Percentiles rank a stretch among this genome's conserved stretches.
Conservation (phyloP, 148 eudicot species). For the Rhododendron vialii region DNA sequence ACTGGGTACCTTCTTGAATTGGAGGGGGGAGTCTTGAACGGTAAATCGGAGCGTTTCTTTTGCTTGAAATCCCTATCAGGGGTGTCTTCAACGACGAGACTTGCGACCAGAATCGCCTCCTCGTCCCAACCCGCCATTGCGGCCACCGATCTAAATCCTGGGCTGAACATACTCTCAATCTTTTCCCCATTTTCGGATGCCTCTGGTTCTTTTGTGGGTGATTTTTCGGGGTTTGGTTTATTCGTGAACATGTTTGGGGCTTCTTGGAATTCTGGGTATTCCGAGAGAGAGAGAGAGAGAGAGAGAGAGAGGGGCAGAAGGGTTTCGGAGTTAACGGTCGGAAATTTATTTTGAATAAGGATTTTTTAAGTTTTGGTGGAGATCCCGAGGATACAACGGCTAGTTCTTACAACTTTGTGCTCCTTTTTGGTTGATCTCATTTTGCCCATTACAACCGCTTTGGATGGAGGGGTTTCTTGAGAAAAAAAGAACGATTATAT, state of each 20-base stretch:
- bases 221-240: neutral
- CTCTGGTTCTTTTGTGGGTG: neutral
- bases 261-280: neutral
- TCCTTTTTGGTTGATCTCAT: too few species aligned
- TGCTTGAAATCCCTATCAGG: conserved; percentile 52
- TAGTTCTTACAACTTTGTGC: too few species aligned
- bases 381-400: neutral
- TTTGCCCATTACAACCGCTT: neutral
- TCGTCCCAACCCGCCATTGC: conserved; percentile 50
- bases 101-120: conserved; percentile 66
- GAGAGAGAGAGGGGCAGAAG: neutral
- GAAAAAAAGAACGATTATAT: too few species aligned
- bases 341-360: conserved; percentile 8
- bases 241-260: neutral
- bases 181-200: neutral
- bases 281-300: neutral
- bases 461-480: too few species aligned
- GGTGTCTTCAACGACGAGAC: conserved; percentile 69
- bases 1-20: conserved; percentile 53
- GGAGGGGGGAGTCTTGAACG: conserved; percentile 50
- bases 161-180: neutral
- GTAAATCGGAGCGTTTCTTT: conserved; percentile 45
- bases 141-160: neutral
- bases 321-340: conserved; percentile 12
- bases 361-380: neutral